Evolutionary conservation across 1,139 yeast genomes (phyloP).

Genomic region (Yamadazyma diddensiae): DNA sequence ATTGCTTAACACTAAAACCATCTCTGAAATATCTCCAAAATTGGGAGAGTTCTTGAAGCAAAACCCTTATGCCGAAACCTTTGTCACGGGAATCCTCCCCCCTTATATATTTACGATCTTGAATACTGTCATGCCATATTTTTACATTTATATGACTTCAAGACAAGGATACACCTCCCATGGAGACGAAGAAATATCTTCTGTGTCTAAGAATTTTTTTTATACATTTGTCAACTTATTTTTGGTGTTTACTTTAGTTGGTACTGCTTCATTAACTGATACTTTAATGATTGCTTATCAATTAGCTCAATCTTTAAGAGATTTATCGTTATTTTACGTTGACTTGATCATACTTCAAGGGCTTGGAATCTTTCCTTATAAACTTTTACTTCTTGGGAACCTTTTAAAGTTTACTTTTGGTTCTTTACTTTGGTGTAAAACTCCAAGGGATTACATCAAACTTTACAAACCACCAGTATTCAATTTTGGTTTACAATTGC

Average conservation of each 20-base stretch:
- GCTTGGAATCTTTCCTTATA: conserved; percentile 78
- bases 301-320: conserved; percentile 67
- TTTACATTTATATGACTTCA: conserved; percentile 66
- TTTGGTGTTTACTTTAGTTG: conserved; percentile 77
- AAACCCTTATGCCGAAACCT: conserved; percentile 55
- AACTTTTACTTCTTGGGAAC: conserved; percentile 68
- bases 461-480: conserved; percentile 60
- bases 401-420: conserved; percentile 54
- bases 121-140: conserved; percentile 70
- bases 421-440: conserved; percentile 46
- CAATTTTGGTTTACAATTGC: conserved; percentile 62
- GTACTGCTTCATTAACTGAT: conserved; percentile 70
- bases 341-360: conserved; percentile 60
- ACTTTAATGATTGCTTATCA: conserved; percentile 73
- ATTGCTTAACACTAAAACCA: conserved; percentile 65
- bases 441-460: conserved; percentile 52
- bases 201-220: conserved; percentile 77
- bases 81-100: conserved; percentile 77
- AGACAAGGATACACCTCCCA: conserved; percentile 75
- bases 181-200: conserved; percentile 77
- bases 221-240: conserved; percentile 83
- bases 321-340: conserved; percentile 73
- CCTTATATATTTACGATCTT: conserved; percentile 73
- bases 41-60: conserved; percentile 60
- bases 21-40: conserved; percentile 68